These are phyloP conservation scores for Yamadazyma conglobata DNA, from an alignment of 1,139 yeast genomes.

Conservation along the genomic window DNA sequence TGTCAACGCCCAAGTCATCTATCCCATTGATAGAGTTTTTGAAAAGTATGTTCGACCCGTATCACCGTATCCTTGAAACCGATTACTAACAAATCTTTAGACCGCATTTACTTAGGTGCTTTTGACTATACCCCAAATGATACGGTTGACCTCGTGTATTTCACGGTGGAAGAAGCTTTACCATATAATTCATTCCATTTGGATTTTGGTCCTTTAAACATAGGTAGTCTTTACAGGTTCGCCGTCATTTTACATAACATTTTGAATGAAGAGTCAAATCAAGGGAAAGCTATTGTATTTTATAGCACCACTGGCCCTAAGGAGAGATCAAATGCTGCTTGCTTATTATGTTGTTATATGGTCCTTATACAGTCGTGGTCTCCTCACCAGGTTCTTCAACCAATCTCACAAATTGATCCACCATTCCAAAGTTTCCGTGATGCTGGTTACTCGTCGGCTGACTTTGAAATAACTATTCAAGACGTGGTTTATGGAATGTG, in stretches of 20 bases:
- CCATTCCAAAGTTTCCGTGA: constrained; percentile 95
- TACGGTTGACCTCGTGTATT: constrained; percentile 72
- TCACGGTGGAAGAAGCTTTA: constrained; percentile 87
- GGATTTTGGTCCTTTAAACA: constrained; percentile 94
- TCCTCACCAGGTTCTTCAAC: constrained; percentile 95
- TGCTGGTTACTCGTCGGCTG: constrained; percentile 96
- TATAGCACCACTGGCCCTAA: constrained; percentile 81
- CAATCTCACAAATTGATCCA: constrained; percentile 87
- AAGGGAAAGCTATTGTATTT: constrained; percentile 85
- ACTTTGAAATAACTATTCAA: constrained; percentile 87
- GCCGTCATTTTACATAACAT: constrained; percentile 93
- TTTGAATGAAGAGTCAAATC: constrained; percentile 77
- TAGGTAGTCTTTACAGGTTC: constrained; percentile 89
- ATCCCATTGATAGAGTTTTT: constrained; percentile 45
- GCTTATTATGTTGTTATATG: constrained; percentile 92
- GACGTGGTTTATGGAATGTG: constrained; percentile 95
- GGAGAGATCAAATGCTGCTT: constrained; percentile 90
- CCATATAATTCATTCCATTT: constrained; percentile 91
- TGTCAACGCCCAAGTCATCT: too few relatives aligned
- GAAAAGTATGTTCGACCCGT: constrained; percentile 32
- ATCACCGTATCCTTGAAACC: neutral
- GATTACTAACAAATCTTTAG: constrained; percentile 25
- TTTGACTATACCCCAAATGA: constrained; percentile 78
- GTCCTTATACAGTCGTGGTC: constrained; percentile 95
- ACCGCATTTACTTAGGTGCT: constrained; percentile 87